Evolutionary conservation across 768 basidiomycete species (phyloP), one percentile per base, ranked within the genome.

Genomic region (Rhodotorula sphaerocarpa): DNA sequence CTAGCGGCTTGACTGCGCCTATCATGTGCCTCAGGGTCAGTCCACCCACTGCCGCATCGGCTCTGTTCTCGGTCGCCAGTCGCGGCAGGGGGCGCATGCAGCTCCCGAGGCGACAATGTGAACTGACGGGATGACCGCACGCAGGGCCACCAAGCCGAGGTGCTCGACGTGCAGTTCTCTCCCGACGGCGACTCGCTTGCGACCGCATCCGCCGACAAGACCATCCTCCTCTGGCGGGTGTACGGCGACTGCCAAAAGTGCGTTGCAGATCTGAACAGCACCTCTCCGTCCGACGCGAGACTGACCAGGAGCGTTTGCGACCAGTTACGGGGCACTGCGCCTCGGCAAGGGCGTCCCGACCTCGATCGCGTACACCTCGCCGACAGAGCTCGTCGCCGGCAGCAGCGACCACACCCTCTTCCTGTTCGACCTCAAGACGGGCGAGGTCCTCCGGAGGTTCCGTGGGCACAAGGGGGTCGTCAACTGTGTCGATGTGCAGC

Each of bases 141-240:
- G 14, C 53, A n/a, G 52, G 69, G 27, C 21, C 34, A 28, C 47
- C 45, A 87, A 86, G 84, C 80, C 12, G 95, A 99, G 78, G 88
- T 96, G 65, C 67, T 92, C 66, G 87, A 87, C 69, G 89, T 90
- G 78, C 82, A 89, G 70, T 97, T 97, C 74, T 90, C 93, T 72
- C 90, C 91, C 20, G 86, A 86, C 4, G 95, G 95, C 7, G 86
- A 92, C 74, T 88, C 88, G 69, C 84, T 97, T 61, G 95, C 93
- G 44, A 90, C 90, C 14, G 89, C 86, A 73, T 91, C 89, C 20
- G 82, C 86, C 3, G 93, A 99, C 76, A 80, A 88, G 71, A 85
- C 85, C 66, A 85, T 97, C 66, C 93, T 91, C 89, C 64, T 59
- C 27, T 73, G 72, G 72, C 57, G 54, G 33, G 69, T 70, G 1